These are phyloP conservation scores for Yamadazyma friedrichii DNA, from an alignment of 1,139 yeast genomes.

Conservation along the genomic window DNA sequence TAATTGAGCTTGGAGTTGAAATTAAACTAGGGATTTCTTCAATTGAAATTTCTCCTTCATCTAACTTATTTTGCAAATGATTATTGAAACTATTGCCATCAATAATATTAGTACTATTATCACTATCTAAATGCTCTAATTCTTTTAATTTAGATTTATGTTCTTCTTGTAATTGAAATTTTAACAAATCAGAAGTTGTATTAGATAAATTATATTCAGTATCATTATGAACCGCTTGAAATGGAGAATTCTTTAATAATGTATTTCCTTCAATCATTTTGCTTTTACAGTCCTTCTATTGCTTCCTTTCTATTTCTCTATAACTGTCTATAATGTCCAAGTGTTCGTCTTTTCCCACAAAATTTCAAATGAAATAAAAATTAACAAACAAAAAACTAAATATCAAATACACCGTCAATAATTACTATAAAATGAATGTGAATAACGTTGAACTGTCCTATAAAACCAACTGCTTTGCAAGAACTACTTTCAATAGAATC, in stretches of 20 bases:
- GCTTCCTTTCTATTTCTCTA: background rate
- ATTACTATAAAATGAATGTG: too few species aligned
- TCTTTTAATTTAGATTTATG: constrained; percentile 29
- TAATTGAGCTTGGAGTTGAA: constrained; percentile 20
- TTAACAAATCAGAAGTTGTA: constrained; percentile 41
- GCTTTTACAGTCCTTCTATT: too few species aligned
- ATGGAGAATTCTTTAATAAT: constrained; percentile 39
- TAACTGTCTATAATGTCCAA: too few species aligned
- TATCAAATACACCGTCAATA: too few species aligned
- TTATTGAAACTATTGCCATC: constrained; percentile 36
- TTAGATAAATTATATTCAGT: constrained; percentile 15
- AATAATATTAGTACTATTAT: constrained; percentile 11
- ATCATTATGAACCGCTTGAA: constrained; percentile 31
- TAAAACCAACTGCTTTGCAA: too few species aligned
- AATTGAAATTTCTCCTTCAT: constrained; percentile 27
- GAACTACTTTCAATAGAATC: too few species aligned
- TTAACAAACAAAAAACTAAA: too few species aligned
- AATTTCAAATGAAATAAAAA: too few species aligned
- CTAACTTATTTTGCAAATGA: constrained; percentile 36
- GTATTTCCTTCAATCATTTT: constrained; percentile 35
- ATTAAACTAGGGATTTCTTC: constrained; percentile 21
- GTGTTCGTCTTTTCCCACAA: too few species aligned
- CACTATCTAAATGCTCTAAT: constrained; percentile 9
- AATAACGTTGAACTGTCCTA: too few species aligned
- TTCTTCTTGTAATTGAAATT: constrained; percentile 47